These are phyloP conservation scores for Amanita polypyramis DNA, from an alignment of 768 basidiomycete genomes.

Conservation along the genomic window DNA sequence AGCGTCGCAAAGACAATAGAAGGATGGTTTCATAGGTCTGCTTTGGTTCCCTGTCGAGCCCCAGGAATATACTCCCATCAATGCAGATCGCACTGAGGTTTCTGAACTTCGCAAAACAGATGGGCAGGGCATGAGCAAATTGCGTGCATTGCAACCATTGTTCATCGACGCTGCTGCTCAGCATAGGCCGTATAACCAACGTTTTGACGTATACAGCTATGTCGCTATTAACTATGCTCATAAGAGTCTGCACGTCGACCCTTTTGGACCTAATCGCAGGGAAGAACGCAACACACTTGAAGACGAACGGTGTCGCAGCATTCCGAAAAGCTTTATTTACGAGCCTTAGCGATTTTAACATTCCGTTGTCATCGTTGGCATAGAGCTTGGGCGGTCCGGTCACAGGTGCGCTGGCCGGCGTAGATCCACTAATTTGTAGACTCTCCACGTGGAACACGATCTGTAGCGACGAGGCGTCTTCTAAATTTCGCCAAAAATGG, in stretches of 20 bases:
- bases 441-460: background rate
- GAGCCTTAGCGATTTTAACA: background rate
- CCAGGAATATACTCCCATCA: background rate
- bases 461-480: background rate
- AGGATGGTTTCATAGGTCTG: background rate
- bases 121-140: slow-evolving; percentile 1
- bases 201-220: slow-evolving; percentile 1
- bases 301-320: background rate
- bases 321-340: background rate
- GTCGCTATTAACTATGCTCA: slow-evolving; percentile 2
- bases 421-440: background rate
- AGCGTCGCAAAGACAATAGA: background rate
- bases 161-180: background rate
- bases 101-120: background rate
- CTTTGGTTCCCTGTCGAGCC: background rate
- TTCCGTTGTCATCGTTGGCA: background rate
- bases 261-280: background rate
- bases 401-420: too few relatives aligned
- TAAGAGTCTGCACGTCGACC: background rate
- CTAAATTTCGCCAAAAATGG: background rate
- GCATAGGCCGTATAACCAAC: background rate
- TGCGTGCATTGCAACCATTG: background rate
- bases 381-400: background rate
- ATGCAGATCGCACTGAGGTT: slow-evolving; percentile 3
- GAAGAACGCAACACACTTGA: slow-evolving; percentile 2